These are phyloP conservation scores for Neoboletus magnificus DNA, from an alignment of 768 basidiomycete species.

Conservation along the genomic window DNA sequence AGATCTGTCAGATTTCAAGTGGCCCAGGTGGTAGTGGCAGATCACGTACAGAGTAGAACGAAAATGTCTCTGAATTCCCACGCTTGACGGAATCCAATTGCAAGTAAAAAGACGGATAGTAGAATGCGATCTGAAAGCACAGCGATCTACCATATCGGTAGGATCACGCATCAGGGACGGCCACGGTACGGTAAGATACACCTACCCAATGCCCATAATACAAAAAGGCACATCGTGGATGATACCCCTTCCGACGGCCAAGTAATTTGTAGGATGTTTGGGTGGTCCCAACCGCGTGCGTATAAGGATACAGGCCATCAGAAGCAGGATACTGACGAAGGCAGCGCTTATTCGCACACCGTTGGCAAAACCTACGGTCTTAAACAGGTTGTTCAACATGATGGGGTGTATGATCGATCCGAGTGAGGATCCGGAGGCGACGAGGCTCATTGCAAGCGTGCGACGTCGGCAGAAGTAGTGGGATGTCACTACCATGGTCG, in stretches of 20 bases:
- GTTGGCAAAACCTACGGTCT: slow-evolving; percentile 37
- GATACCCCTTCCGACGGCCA: slow-evolving; percentile 13
- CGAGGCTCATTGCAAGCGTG: slow-evolving; percentile 44
- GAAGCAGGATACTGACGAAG: slow-evolving; percentile 36
- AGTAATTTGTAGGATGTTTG: slow-evolving; percentile 12
- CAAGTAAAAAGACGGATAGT: slow-evolving; percentile 53
- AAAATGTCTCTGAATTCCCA: slow-evolving; percentile 41
- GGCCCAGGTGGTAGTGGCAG: not conserved
- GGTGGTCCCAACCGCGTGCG: slow-evolving; percentile 40
- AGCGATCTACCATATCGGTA: slow-evolving; percentile 7
- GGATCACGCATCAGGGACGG: not conserved
- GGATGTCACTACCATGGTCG: slow-evolving; percentile 40
- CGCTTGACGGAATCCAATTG: slow-evolving; percentile 52
- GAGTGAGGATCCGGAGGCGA: slow-evolving; percentile 36
- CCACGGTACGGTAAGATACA: not conserved
- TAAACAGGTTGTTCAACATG: slow-evolving; percentile 31
- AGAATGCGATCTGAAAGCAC: slow-evolving; percentile 38
- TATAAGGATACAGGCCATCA: slow-evolving; percentile 32
- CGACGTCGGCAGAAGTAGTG: slow-evolving; percentile 44
- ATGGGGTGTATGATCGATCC: slow-evolving; percentile 25
- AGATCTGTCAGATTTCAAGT: not conserved
- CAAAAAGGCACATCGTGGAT: slow-evolving; percentile 16
- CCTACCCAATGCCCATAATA: slow-evolving; percentile 22
- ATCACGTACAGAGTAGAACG: slow-evolving; percentile 51
- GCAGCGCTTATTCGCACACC: slow-evolving; percentile 50